Conservation (phyloP, 768 basidiomycete species). For the Naematelia aurantialba region DNA sequence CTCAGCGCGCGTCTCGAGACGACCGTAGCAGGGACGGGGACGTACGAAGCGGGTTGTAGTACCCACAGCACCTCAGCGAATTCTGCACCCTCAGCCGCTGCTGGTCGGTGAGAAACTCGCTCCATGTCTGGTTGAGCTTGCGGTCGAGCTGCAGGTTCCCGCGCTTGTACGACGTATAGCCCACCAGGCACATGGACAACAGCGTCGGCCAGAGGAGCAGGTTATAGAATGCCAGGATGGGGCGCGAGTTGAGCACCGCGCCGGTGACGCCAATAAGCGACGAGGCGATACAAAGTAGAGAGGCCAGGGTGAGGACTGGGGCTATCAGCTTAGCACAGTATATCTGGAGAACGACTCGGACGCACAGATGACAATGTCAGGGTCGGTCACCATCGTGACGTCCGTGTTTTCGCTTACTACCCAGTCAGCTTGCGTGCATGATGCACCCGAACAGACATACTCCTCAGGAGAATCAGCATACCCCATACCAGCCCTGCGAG, state of each 20-base stretch:
- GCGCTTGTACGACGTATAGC: constrained; percentile 65
- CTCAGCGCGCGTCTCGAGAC: not conserved
- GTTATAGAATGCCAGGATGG: constrained; percentile 64
- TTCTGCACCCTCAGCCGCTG: constrained; percentile 63
- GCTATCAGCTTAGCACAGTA: constrained; percentile 8
- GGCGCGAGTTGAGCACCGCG: constrained; percentile 64
- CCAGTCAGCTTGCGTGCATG: constrained; percentile 11
- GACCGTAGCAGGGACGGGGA: not conserved
- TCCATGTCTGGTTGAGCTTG: constrained; percentile 68
- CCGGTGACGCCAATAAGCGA: constrained; percentile 62
- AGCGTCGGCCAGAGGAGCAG: constrained; percentile 66
- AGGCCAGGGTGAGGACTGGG: constrained; percentile 58
- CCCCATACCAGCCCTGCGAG: constrained; percentile 56
- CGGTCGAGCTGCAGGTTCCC: constrained; percentile 61
- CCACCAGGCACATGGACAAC: constrained; percentile 59
- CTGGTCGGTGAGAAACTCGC: constrained; percentile 58
- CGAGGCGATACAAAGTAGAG: constrained; percentile 60
- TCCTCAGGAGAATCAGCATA: constrained; percentile 58
- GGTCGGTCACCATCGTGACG: constrained; percentile 62
- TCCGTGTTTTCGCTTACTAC: constrained; percentile 64
- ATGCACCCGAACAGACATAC: no score
- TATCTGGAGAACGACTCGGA: not conserved
- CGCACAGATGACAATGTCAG: constrained; percentile 49
- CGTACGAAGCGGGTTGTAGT: constrained; percentile 58
- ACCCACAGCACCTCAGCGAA: constrained; percentile 62